Base-by-base conservation (phyloP, 305 asterid genomes). In the Plantago coronopus region DNA sequence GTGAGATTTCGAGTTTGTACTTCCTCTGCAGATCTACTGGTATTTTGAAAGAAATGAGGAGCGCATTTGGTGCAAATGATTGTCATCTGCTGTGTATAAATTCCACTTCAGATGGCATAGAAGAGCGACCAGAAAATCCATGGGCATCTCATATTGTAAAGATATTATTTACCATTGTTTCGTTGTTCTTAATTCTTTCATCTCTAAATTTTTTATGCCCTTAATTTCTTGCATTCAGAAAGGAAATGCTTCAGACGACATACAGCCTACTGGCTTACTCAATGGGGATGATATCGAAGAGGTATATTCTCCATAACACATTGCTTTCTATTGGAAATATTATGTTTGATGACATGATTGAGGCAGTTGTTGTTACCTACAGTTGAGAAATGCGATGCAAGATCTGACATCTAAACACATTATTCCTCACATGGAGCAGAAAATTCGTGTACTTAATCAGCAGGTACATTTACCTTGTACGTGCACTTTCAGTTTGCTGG, bases 341-440 rank as follows among this genome's bases (percentile, higher is more conserved):
- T 72, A 34, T 72, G 57, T 29, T 47, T 54, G 55, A 58, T 67
- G 48, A 69, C 53, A 67, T 48, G 56, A 67, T 29, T 70, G 56
- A 48, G 42, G 46, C 55, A 2, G 46, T 55, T 67, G 51, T 50
- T 56, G 67, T 77, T 25, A 70, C 64, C 31, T 54, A 44, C 94
- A 94, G 99, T 71, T 94, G 79, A 86, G 80, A 78, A 82, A 65
- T 64, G 69, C 78, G 29, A 72, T 87, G 88, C 96, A 89, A 34
- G 93, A 84, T 69, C 75, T 94, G 58, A 71, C 97, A 57, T 94
- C 97, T 34, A 94, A 87, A 74, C 91, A 83, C 77, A 78, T 89
- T 68, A 94, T 94, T 76, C 97, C 99, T 49, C 84, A 83, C 61
- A 87, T 94, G 96, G 99, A 89, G 90, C 80, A 81, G 76, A 94